Percentiles rank a stretch among this genome's conserved stretches.
Conservation (phyloP, 129 eudicot genomes). For the Escallonia herrerae region DNA sequence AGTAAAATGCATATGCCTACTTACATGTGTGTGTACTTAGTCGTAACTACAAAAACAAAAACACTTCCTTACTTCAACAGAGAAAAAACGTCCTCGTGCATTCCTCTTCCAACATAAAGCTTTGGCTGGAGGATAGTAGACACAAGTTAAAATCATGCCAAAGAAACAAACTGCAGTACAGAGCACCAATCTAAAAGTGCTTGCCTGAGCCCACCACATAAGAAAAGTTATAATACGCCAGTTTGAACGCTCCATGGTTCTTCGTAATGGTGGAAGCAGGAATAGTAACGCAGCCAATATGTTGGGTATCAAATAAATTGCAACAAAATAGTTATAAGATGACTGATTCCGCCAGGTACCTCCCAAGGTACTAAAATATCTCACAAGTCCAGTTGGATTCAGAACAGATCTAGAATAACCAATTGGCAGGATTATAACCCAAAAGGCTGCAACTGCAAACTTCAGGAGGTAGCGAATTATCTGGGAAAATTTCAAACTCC, state of each 20-base stretch:
- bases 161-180: background rate
- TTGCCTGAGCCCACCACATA: conserved; percentile 98
- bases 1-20: conserved; percentile 1
- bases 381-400: conserved; percentile 77
- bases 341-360: conserved; percentile 49
- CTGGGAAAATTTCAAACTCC: conserved; percentile 73
- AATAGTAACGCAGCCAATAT: conserved; percentile 63
- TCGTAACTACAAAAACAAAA: background rate
- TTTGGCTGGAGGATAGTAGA: conserved; percentile 72
- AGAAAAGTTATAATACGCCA: conserved; percentile 52
- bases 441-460: conserved; percentile 63
- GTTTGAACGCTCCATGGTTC: conserved; percentile 86
- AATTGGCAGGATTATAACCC: conserved; percentile 87
- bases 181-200: conserved; percentile 12
- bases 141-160: conserved; percentile 11
- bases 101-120: conserved; percentile 94
- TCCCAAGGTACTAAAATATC: conserved; percentile 58
- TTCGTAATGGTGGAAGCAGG: conserved; percentile 77
- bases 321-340: conserved; percentile 59
- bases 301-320: conserved; percentile 76
- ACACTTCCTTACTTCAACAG: conserved; percentile 73
- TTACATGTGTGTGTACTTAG: background rate
- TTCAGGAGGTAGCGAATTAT: conserved; percentile 83
- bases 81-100: conserved; percentile 96
- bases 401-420: conserved; percentile 64